phyloP scores from a whole-genome alignment of 73 alveolate genomes.

The Paramecium primaurelia region DNA sequence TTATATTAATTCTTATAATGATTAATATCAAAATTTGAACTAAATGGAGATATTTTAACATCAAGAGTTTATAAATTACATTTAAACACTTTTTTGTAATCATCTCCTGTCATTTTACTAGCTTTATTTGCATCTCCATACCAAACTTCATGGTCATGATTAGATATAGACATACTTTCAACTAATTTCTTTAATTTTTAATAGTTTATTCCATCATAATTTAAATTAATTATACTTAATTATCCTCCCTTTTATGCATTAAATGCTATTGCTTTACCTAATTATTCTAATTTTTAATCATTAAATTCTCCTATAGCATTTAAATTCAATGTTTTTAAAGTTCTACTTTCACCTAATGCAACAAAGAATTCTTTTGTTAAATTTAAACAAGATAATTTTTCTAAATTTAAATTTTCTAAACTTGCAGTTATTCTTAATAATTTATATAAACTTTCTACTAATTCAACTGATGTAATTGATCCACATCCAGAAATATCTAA shows the following conservation, averaged over 20 bases:
- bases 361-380: conserved; percentile 82
- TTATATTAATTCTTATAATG: conserved; percentile 64
- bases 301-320: conserved; percentile 61
- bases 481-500: conserved; percentile 75
- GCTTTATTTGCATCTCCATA: conserved; percentile 79
- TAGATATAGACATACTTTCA: conserved; percentile 75
- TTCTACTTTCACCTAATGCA: conserved; percentile 93
- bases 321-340: conserved; percentile 74
- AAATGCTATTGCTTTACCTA: conserved; percentile 85
- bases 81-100: conserved; percentile 70
- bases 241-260: conserved; percentile 87
- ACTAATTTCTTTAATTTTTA: conserved; percentile 62
- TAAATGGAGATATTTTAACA: conserved; percentile 59
- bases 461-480: conserved; percentile 62
- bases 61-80: conserved; percentile 77
- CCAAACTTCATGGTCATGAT: conserved; percentile 83
- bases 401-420: conserved; percentile 50
- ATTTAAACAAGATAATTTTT: background rate
- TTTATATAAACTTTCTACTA: conserved; percentile 83
- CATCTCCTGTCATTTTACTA: conserved; percentile 74
- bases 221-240: conserved; percentile 66
- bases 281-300: background rate
- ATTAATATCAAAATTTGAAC: conserved; percentile 66
- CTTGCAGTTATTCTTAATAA: conserved; percentile 83
- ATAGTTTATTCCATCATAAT: conserved; percentile 48